Percentiles rank a stretch among this genome's conserved stretches.
Evolutionary conservation across 139 green algal species (phyloP).

Genomic region (Pseudopediastrum boryanum): DNA sequence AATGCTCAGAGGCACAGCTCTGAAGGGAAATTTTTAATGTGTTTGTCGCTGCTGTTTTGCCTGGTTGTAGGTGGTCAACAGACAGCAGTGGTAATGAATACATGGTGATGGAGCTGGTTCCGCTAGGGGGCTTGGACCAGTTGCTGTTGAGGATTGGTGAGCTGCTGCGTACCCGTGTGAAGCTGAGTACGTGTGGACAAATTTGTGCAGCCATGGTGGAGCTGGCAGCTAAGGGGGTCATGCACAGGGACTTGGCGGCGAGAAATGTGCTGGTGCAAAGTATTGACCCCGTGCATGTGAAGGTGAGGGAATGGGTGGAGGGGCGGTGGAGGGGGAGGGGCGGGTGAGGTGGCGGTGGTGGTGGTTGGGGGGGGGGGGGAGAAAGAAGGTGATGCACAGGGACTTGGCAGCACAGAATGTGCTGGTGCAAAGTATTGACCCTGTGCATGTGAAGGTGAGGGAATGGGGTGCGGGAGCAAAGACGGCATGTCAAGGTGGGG

Average conservation of each 20-base stretch:
- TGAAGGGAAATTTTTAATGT: not conserved
- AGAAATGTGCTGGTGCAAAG: slow-evolving; percentile 63
- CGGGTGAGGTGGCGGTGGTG: too few relatives aligned
- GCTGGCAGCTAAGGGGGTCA: slow-evolving; percentile 44
- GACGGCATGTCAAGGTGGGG: too few relatives aligned
- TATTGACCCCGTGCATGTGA: slow-evolving; percentile 59
- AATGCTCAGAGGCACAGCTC: too few relatives aligned
- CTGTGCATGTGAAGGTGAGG: slow-evolving; percentile 62
- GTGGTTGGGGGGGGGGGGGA: not conserved
- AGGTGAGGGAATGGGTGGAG: slow-evolving; percentile 33
- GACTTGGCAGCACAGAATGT: not conserved
- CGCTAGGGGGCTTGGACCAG: slow-evolving; percentile 49
- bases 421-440: slow-evolving; percentile 34
- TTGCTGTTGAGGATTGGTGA: slow-evolving; percentile 42
- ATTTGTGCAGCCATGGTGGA: slow-evolving; percentile 58
- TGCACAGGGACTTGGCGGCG: slow-evolving; percentile 61
- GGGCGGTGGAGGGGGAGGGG: not conserved
- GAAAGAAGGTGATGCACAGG: not conserved
- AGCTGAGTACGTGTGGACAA: slow-evolving; percentile 51
- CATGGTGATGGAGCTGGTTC: slow-evolving; percentile 60
- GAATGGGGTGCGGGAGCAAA: not conserved
- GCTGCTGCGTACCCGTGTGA: slow-evolving; percentile 37
- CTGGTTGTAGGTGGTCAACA: slow-evolving; percentile 44
- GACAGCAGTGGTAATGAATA: slow-evolving; percentile 59
- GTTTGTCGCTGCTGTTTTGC: not conserved